phyloP scores from a whole-genome alignment of 2,329 filamentous ascomycete species.

The Teratosphaeriaceae sp. region DNA sequence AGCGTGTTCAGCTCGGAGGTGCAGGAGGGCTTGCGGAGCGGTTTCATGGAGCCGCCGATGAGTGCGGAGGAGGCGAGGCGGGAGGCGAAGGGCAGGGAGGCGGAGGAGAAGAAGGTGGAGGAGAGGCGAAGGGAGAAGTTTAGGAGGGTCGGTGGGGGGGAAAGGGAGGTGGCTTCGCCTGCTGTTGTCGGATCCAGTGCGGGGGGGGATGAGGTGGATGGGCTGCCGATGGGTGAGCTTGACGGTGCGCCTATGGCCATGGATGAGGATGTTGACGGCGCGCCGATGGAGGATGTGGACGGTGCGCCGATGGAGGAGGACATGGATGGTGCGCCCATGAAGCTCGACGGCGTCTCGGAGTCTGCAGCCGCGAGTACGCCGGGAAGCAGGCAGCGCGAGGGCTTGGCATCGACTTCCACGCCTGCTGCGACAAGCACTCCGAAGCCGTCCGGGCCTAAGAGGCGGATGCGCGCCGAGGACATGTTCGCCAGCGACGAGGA shows the following conservation, averaged over 20 bases:
- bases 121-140: constrained; percentile 33
- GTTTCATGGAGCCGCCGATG: constrained; percentile 65
- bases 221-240: constrained; percentile 35
- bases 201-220: constrained; percentile 36
- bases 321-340: constrained; percentile 12
- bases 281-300: constrained; percentile 34
- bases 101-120: constrained; percentile 34
- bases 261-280: constrained; percentile 17
- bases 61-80: constrained; percentile 45
- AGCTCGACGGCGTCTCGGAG: constrained; percentile 15
- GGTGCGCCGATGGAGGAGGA: constrained; percentile 35
- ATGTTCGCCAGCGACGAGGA: constrained; percentile 75
- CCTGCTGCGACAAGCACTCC: constrained; percentile 1
- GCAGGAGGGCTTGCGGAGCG: constrained; percentile 62
- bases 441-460: constrained; percentile 36
- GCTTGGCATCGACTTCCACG: neutral
- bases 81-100: constrained; percentile 55
- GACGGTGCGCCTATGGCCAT: constrained; percentile 40
- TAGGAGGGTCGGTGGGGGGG: constrained; percentile 41
- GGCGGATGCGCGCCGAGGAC: constrained; percentile 69
- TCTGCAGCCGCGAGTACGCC: neutral
- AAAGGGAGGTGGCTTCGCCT: constrained; percentile 37
- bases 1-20: constrained; percentile 65
- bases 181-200: constrained; percentile 10
- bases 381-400: neutral